Evolutionary conservation across 305 asterid genomes (phyloP).

Genomic region (Monarda citriodora): DNA sequence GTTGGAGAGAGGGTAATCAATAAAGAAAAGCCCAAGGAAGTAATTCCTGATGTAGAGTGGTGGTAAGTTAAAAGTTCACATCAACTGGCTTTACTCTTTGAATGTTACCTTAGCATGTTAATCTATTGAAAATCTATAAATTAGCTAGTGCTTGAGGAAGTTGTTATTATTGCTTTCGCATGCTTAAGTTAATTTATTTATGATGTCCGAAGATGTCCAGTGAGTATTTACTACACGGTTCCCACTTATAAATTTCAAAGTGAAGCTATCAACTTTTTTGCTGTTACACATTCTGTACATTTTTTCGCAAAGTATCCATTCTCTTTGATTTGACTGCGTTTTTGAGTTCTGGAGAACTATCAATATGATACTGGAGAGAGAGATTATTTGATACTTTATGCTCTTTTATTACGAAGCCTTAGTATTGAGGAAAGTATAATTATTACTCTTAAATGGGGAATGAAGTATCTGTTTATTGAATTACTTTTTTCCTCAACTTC

Average conservation of each 20-base stretch:
- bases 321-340: too few species aligned
- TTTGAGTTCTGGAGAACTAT: neutral
- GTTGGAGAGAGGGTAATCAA: slow-evolving; percentile 81
- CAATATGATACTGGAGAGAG: neutral
- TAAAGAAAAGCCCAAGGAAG: slow-evolving; percentile 82
- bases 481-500: neutral
- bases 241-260: neutral
- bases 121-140: slow-evolving; percentile 1
- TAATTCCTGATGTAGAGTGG: slow-evolving; percentile 97
- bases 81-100: slow-evolving; percentile 15
- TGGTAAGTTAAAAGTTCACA: slow-evolving; percentile 62
- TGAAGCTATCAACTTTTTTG: neutral
- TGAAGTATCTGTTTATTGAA: neutral
- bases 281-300: neutral
- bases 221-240: neutral
- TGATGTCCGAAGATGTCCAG: neutral
- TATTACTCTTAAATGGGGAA: neutral
- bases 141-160: slow-evolving; percentile 5
- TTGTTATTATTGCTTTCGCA: neutral
- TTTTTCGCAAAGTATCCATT: neutral
- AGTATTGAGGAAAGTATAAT: neutral
- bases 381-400: slow-evolving; percentile 2
- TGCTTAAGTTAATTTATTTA: slow-evolving; percentile 5
- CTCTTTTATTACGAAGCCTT: slow-evolving; percentile 5
- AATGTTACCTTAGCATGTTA: neutral